These are phyloP conservation scores for Malus sieversii DNA, from an alignment of 306 rosid genomes.

Conservation along the genomic window DNA sequence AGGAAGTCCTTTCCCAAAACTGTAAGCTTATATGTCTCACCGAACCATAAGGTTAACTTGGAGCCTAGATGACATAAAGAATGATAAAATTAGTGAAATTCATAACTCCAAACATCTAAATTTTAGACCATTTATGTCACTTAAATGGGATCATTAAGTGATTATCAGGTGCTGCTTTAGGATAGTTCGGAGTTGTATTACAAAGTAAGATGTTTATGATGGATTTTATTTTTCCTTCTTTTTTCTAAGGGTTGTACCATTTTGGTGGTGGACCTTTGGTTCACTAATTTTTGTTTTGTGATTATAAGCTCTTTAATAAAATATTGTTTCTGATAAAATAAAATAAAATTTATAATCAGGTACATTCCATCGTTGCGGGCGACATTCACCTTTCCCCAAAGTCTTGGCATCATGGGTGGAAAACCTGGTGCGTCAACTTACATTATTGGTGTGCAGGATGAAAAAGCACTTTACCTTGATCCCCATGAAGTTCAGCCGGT, in stretches of 20 bases:
- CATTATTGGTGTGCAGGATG: constrained; percentile 82
- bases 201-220: background rate
- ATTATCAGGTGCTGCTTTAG: background rate
- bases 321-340: background rate
- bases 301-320: background rate
- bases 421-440: constrained; percentile 90
- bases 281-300: background rate
- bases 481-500: constrained; percentile 88
- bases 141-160: background rate
- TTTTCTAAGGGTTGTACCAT: background rate
- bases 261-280: background rate
- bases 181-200: background rate
- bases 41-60: background rate
- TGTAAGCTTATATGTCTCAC: background rate
- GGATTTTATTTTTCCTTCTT: background rate
- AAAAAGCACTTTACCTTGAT: constrained; percentile 88
- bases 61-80: background rate
- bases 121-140: background rate
- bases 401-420: constrained; percentile 96
- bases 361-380: constrained; percentile 75
- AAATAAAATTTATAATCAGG: constrained; percentile 35
- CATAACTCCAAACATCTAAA: background rate
- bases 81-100: background rate
- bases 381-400: constrained; percentile 83
- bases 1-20: background rate